Percentiles rank a stretch among this genome's conserved stretches.
Evolutionary conservation across 257 asterid species (phyloP).

Genomic region (Solanum chmielewskii): DNA sequence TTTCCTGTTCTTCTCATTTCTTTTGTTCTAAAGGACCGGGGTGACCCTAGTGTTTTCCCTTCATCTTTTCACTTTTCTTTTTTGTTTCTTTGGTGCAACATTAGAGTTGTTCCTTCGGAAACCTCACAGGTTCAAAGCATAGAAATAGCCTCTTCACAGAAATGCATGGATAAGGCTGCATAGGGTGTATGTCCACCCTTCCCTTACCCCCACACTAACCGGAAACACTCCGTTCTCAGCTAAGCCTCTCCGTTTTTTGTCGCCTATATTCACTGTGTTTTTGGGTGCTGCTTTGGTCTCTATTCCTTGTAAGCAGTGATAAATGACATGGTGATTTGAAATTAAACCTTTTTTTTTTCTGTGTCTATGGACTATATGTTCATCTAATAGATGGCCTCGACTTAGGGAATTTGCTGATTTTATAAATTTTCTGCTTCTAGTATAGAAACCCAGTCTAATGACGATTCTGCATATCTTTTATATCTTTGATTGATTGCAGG

Average conservation of each 20-base stretch:
- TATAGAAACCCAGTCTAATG: neutral
- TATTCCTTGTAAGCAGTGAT: neutral
- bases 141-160: neutral
- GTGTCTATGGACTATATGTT: neutral
- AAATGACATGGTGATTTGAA: neutral
- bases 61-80: neutral
- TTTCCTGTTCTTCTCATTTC: neutral
- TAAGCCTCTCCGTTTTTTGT: neutral
- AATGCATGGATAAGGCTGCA: neutral
- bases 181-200: neutral
- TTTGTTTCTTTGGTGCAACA: neutral
- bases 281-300: neutral
- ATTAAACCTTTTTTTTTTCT: neutral
- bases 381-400: neutral
- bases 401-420: neutral
- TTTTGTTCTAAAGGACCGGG: neutral
- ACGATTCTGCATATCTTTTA: neutral
- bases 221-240: neutral
- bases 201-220: neutral
- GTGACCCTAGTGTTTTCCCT: neutral
- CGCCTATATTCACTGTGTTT: neutral
- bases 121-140: neutral
- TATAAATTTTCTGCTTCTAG: neutral
- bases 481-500: conserved; percentile 25
- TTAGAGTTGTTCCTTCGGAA: neutral